phyloP scores from a whole-genome alignment of 805 yeast genomes.

The Lipomyces sp. region DNA sequence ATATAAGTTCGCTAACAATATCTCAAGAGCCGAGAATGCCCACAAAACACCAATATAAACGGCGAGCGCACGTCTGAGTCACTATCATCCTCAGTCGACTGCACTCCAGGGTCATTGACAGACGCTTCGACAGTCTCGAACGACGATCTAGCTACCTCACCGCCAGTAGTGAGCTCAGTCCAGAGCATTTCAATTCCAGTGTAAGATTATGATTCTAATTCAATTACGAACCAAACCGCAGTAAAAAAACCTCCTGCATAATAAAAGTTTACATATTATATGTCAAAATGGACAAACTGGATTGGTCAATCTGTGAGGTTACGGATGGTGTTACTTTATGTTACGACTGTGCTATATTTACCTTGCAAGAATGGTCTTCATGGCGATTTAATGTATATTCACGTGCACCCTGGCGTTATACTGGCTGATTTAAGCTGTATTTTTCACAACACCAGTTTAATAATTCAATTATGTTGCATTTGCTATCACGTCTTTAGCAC shows the following conservation, averaged over 20 bases:
- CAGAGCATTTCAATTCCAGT: conserved; percentile 1
- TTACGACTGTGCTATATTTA: neutral
- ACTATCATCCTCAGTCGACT: conserved; percentile 20
- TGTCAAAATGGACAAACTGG: neutral
- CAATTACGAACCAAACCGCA: neutral
- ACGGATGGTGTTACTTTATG: neutral
- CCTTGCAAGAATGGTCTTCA: neutral
- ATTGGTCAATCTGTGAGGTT: neutral
- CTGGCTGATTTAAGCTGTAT: no score
- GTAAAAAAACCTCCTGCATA: neutral
- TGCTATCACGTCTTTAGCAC: neutral
- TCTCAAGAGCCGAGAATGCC: conserved; percentile 32
- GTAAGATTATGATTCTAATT: neutral
- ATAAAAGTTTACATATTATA: neutral
- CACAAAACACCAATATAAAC: conserved; percentile 21
- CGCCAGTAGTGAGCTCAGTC: conserved; percentile 29
- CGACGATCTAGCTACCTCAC: conserved; percentile 31
- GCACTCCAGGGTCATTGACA: conserved; percentile 31
- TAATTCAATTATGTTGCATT: neutral
- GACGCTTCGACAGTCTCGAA: conserved; percentile 34
- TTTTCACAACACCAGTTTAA: neutral
- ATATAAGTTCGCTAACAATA: neutral
- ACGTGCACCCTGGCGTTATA: no score
- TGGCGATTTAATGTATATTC: neutral
- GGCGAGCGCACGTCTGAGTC: conserved; percentile 25